Conservation (phyloP, 2,329 filamentous ascomycete genomes). For the Beauveria varroae region DNA sequence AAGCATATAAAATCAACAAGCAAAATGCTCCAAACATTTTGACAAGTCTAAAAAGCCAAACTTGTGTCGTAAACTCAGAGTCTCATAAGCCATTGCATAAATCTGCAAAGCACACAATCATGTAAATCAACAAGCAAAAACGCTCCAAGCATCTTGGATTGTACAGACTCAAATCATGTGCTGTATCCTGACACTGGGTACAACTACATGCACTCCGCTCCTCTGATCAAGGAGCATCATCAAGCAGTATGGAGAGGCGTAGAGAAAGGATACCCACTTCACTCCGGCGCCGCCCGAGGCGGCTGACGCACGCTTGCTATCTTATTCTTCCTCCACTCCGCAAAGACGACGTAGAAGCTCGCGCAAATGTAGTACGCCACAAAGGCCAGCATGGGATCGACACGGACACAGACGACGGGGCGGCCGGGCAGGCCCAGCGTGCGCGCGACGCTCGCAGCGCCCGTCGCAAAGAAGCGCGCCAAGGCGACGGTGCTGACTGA, state of each 20-base stretch:
- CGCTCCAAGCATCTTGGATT: background rate
- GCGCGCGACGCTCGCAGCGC: constrained; percentile 2
- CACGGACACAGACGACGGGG: constrained; percentile 2
- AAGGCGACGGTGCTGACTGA: background rate
- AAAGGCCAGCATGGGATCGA: constrained; percentile 6
- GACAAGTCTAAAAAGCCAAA: background rate
- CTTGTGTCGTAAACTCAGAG: background rate
- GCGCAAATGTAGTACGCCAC: constrained; percentile 5
- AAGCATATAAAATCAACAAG: background rate
- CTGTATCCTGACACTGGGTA: background rate
- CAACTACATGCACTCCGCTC: background rate
- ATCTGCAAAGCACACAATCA: background rate
- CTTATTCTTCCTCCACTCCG: background rate
- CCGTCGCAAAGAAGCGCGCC: constrained; percentile 3
- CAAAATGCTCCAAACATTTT: constrained; percentile 4
- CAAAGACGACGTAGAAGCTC: background rate
- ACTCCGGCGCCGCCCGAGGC: background rate
- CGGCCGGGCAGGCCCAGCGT: background rate
- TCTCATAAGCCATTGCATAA: background rate
- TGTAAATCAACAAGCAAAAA: background rate
- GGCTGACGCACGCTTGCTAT: background rate
- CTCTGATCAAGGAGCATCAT: background rate
- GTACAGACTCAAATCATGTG: background rate
- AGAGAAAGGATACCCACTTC: background rate
- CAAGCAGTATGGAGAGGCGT: too few species aligned